Evolutionary conservation across 2,329 filamentous ascomycete species (phyloP).

Genomic region (Aureobasidium sp.): DNA sequence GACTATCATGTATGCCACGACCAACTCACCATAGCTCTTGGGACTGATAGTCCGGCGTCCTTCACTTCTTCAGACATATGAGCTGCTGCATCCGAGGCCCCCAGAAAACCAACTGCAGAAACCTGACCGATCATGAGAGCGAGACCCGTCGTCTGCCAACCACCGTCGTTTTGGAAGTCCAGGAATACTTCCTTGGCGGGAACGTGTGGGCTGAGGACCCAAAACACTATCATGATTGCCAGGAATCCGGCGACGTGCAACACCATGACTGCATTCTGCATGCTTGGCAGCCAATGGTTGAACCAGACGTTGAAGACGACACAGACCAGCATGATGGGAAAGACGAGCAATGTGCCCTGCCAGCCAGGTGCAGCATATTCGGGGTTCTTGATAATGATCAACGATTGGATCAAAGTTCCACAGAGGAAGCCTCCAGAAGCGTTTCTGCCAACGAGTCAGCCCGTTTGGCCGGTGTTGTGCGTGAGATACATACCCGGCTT

Average conservation of each 20-base stretch:
- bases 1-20: slow-evolving; percentile 25
- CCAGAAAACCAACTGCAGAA: slow-evolving; percentile 22
- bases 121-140: slow-evolving; percentile 28
- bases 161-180: slow-evolving; percentile 30
- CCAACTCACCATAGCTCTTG: slow-evolving; percentile 21
- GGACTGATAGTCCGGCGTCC: slow-evolving; percentile 25
- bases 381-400: slow-evolving; percentile 35
- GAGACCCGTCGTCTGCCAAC: slow-evolving; percentile 29
- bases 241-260: slow-evolving; percentile 33
- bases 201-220: slow-evolving; percentile 22
- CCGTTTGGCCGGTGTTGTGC: background rate
- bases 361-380: slow-evolving; percentile 36
- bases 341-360: slow-evolving; percentile 43
- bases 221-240: slow-evolving; percentile 20
- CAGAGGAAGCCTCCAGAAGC: slow-evolving; percentile 42
- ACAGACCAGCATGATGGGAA: slow-evolving; percentile 37
- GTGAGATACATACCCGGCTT: slow-evolving; percentile 29
- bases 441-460: slow-evolving; percentile 17
- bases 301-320: slow-evolving; percentile 35
- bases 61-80: slow-evolving; percentile 25
- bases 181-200: slow-evolving; percentile 28
- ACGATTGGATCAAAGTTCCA: slow-evolving; percentile 40
- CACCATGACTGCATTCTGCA: slow-evolving; percentile 32
- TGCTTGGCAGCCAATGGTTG: slow-evolving; percentile 27
- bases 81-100: slow-evolving; percentile 7